Base-by-base conservation (phyloP, 2,329 filamentous ascomycete species). In the Pseudonectria buxi region DNA sequence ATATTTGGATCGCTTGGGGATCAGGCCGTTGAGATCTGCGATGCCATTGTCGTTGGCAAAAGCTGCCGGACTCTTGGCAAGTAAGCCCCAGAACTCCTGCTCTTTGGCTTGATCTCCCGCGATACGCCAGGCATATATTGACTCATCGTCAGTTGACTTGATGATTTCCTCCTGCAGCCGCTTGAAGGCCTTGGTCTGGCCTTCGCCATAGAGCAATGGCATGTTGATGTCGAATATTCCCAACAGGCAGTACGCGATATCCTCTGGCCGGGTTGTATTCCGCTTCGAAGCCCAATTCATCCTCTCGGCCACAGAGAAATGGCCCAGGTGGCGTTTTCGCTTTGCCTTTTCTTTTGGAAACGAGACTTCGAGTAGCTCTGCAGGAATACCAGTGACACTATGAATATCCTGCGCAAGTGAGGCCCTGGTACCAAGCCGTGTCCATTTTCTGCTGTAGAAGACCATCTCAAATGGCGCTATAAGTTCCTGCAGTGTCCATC, bases 211-310 rank as follows among this genome's bases (percentile, higher is more conserved):
- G 0, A 61, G 43, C 6, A 61, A 36, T 4, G 57, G 51, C 51
- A 61, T 61, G 27, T 56, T 52, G 27, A 61, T 57, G 32, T 54
- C 44, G 30, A 61, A 58, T 7, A 60, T 43, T 5, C 55, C 58
- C 4, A 60, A 35, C 4, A 60, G 44, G 30, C 51, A 61, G 29
- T 59, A 61, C 3, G 57, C 53, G 11, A 49, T 37, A 31, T 60
- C 57, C 30, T 61, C 57, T 6, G 42, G 36, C 1, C 55, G 43
- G 7, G 55, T 55, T 1, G 56, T 57, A 24, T 41, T 33, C n/a
- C 57, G 47, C 1, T 31, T 39, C 1, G 55, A 42, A 10, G 57
- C 57, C 57, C 57, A 60, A 24, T 35, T 45, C 53, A 56, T 56
- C 24, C 45, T 54, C 34, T 56, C 47, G 6, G 51, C 53, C 6